Base-by-base conservation (phyloP, 2,329 filamentous ascomycete species). In the Phoma herbarum region DNA sequence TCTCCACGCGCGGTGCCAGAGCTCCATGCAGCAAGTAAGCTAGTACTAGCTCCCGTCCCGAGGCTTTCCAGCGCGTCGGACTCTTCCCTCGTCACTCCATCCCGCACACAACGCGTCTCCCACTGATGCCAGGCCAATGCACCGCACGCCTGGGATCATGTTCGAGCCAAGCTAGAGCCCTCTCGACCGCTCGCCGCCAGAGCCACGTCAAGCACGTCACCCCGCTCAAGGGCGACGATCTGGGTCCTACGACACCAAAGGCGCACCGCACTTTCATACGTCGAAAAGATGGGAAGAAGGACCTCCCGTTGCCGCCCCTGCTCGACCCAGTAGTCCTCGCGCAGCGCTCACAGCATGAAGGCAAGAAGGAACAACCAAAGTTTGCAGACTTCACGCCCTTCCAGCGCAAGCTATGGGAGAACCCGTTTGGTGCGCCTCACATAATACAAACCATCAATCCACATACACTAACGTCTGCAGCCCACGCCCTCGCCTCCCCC, bases 401-500 rank as follows among this genome's bases (percentile, higher is more conserved):
- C 59, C 85, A 88, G 68, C 81, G 79, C 56, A 83, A 85, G 58
- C 77, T 92, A 1, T 79, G 78, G 28, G 81, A 81, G 35, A 93
- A 90, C 63, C 81, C 88, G 2, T 92, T 85, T 65, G 90, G 88
- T 90, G 78, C 28, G 33, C 25, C 8, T 11, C 25, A 14, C 44
- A 45, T 29, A 6, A 58, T 18, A 54, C 67, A 52, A 64, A 7
- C 4, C 41, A n/a, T 14, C 11, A 18, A n/a, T 16, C 12, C 11
- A 5, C 52, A 42, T 4, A 6, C 10, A 7, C 52, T 56, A 9
- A 57, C 55, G 8, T 12, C 18, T n/a, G 25, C 53, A 90, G 89
- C 89, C 3, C 82, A 82, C 43, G 85, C 87, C 7, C 82, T 93
- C 22, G 84, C 85, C 28, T 84, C 84, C 0, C 85, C 87, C 0